These are phyloP conservation scores for Saccharomyces jurei DNA, from an alignment of 805 yeast species.

Conservation along the genomic window DNA sequence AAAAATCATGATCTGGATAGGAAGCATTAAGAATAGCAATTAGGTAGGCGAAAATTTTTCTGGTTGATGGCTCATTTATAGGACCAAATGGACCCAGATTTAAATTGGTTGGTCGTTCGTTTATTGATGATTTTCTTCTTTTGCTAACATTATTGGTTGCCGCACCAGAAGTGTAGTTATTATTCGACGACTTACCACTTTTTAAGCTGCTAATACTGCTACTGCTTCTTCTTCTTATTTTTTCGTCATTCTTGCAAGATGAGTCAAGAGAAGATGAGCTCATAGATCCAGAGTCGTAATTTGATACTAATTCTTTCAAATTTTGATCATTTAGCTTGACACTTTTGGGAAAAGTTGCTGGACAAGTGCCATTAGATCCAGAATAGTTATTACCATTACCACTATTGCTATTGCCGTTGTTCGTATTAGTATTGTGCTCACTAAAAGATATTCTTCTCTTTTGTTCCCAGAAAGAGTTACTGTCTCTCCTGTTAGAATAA, in stretches of 20 bases:
- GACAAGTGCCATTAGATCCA: neutral
- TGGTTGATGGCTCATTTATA: slow-evolving; percentile 70
- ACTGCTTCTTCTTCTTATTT: slow-evolving; percentile 23
- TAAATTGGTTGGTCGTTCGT: slow-evolving; percentile 19
- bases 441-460: slow-evolving; percentile 35
- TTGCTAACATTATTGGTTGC: slow-evolving; percentile 6
- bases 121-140: slow-evolving; percentile 26
- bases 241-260: slow-evolving; percentile 6
- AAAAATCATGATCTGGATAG: slow-evolving; percentile 93
- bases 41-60: slow-evolving; percentile 83
- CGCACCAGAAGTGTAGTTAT: neutral
- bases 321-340: slow-evolving; percentile 31
- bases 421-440: slow-evolving; percentile 6
- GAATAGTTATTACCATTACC: slow-evolving; percentile 2
- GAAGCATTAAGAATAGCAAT: slow-evolving; percentile 86
- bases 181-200: slow-evolving; percentile 5
- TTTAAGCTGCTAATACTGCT: slow-evolving; percentile 14
- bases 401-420: neutral
- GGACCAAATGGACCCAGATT: slow-evolving; percentile 81
- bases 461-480: slow-evolving; percentile 33
- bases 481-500: slow-evolving; percentile 9
- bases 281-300: slow-evolving; percentile 20
- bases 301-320: slow-evolving; percentile 27
- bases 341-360: slow-evolving; percentile 10
- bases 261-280: slow-evolving; percentile 28